A percentile compares a stretch with the other conserved stretches of the same genome.
phyloP scores from a whole-genome alignment of 169 alveolate species.

The Plasmodium inui region DNA sequence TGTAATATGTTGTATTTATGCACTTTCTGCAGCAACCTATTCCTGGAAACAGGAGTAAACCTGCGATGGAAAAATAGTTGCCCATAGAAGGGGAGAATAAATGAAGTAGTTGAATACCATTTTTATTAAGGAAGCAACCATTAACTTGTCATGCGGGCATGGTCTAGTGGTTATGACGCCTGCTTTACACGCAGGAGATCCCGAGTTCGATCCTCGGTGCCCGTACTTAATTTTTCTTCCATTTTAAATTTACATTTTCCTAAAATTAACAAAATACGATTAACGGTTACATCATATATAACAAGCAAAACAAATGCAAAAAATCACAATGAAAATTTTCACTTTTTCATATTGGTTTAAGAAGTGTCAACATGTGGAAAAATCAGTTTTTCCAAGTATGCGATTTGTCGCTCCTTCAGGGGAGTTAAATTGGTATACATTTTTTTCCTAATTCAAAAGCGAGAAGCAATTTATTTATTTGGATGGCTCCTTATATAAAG shows the following conservation, averaged over 20 bases:
- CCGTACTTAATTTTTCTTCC: slow-evolving; percentile 77
- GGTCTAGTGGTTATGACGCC: slow-evolving; percentile 96
- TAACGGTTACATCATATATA: background rate
- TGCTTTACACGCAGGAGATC: slow-evolving; percentile 95
- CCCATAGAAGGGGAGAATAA: background rate
- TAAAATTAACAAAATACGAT: no score
- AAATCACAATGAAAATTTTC: background rate
- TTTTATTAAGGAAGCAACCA: background rate
- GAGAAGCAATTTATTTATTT: background rate
- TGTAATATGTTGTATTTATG: background rate
- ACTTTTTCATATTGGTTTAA: no score
- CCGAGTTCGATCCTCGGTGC: slow-evolving; percentile 96
- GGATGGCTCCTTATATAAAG: background rate
- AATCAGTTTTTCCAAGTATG: background rate
- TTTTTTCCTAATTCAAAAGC: background rate
- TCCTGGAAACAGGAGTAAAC: background rate
- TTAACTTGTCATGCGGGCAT: slow-evolving; percentile 87
- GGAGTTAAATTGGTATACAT: no score
- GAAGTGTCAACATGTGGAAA: background rate
- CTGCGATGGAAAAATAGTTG: background rate
- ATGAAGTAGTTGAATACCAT: background rate
- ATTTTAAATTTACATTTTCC: background rate
- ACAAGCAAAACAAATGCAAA: no score
- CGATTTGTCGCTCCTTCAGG: background rate
- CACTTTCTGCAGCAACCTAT: background rate